Base-by-base conservation (phyloP, 1,284 basidiomycete species). In the Leccinum proximum region DNA sequence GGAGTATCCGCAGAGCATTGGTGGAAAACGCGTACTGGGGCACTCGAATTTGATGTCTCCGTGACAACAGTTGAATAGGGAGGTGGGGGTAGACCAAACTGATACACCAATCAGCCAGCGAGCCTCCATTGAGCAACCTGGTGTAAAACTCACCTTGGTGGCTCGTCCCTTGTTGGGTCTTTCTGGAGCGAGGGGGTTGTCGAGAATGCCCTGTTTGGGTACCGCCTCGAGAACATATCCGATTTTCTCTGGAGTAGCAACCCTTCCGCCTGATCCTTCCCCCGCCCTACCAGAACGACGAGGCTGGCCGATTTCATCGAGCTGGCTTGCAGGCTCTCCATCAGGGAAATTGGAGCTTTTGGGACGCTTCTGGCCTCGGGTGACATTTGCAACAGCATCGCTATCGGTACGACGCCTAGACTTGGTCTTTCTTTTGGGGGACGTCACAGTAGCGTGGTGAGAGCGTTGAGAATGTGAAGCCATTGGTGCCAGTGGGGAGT, bases 191-290 rank as follows among this genome's bases (percentile, higher is more conserved):
- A 58, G n/a, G 57, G 57, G 35, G 57, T 58, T 58, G 57, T 13
- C 16, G 11, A 26, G 18, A 18, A 38, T 9, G 7, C 35, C 6
- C 30, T 58, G 22, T 7, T 58, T 58, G 35, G 57, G 26, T 30
- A 30, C 30, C 35, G 0, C n/a, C 35, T 58, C 35, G 7, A 58
- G 57, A 3, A 38, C 3, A 22, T 35, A 18, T 14, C 57, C 35
- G 2, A 58, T 58, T 13, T 38, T 58, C 35, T 58, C 57, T 9
- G 38, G 6, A 18, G 35, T 18, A n/a, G 18, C 18, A 1, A 38
- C n/a, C 57, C 35, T 58, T 58, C 57, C 35, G 9, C 57, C 57
- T 38, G 57, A 58, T 58, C 57, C 57, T 58, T 35, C 57, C 57
- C 57, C 57, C 3, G 57, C 35, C 35, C 57, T 58, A 35, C 57